Evolutionary conservation across 2,329 filamentous ascomycete genomes (phyloP).

Genomic region (Camptophora hylomeconis): DNA sequence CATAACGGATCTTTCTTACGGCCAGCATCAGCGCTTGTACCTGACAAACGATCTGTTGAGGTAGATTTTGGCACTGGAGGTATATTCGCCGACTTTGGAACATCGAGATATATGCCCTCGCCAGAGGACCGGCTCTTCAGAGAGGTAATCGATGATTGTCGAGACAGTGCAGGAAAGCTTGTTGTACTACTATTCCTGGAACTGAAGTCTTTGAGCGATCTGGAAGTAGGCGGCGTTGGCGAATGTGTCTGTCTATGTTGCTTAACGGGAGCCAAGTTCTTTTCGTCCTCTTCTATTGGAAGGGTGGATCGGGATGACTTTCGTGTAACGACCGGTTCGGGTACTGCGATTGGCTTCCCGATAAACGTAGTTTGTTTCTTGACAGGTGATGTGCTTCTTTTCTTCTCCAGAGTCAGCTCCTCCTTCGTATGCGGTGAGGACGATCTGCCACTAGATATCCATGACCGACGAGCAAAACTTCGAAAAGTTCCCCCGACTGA

Average conservation of each 20-base stretch:
- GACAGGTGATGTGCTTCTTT: conserved; percentile 11
- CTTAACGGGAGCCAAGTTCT: not conserved
- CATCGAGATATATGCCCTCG: conserved; percentile 31
- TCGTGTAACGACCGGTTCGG: conserved; percentile 2
- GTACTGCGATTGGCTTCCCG: conserved; percentile 7
- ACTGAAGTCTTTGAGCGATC: conserved; percentile 4
- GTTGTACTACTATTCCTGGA: conserved; percentile 18
- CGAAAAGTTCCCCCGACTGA: conserved; percentile 38
- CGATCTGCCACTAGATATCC: conserved; percentile 34
- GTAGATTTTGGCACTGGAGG: conserved; percentile 32
- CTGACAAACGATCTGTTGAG: conserved; percentile 24
- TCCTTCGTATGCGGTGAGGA: conserved; percentile 28
- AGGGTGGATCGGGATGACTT: conserved; percentile 2
- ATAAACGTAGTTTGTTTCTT: conserved; percentile 7
- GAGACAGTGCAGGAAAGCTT: conserved; percentile 21
- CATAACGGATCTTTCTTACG: conserved; percentile 58
- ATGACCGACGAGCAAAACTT: conserved; percentile 38
- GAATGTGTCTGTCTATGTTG: conserved; percentile 1
- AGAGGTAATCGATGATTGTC: conserved; percentile 27
- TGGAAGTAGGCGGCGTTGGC: conserved; percentile 7
- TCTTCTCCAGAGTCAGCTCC: conserved; percentile 19
- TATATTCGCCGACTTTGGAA: conserved; percentile 33
- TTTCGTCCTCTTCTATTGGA: not conserved
- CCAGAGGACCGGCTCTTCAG: conserved; percentile 30
- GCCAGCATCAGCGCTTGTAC: conserved; percentile 23